Conservation (phyloP, 2,329 filamentous ascomycete species). For the Arthrobotrys pseudoclavata region DNA sequence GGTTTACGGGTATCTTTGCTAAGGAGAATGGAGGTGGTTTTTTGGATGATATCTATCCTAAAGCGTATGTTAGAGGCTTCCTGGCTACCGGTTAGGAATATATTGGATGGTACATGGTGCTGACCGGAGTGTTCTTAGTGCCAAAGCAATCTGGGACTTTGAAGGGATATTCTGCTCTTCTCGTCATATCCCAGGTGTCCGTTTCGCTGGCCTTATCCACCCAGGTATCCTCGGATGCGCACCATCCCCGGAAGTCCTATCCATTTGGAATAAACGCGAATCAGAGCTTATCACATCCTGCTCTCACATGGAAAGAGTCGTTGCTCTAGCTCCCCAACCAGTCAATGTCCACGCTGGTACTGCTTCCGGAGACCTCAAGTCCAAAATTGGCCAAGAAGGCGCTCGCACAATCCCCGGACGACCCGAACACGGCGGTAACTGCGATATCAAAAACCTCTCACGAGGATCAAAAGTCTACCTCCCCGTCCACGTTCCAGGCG, state of each 20-base stretch:
- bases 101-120: background rate
- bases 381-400: conserved; percentile 80
- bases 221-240: conserved; percentile 92
- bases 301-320: conserved; percentile 76
- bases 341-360: conserved; percentile 80
- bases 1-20: conserved; percentile 86
- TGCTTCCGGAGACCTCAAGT: conserved; percentile 72
- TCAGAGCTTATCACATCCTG: conserved; percentile 79
- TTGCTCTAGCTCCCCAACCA: conserved; percentile 82
- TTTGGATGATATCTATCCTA: conserved; percentile 86
- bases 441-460: conserved; percentile 89
- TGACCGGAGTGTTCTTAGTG: conserved; percentile 67
- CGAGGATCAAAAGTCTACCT: conserved; percentile 86
- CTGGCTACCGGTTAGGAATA: no score
- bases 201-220: conserved; percentile 90
- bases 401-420: conserved; percentile 87
- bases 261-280: conserved; percentile 87
- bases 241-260: conserved; percentile 81
- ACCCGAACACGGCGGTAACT: conserved; percentile 90
- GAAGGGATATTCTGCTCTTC: conserved; percentile 85
- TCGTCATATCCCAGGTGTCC: conserved; percentile 86
- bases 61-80: conserved; percentile 72
- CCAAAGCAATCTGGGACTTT: conserved; percentile 82
- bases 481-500: conserved; percentile 86
- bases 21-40: conserved; percentile 89